Conservation (phyloP, 305 asterid species). For the Fraxinus ornus region DNA sequence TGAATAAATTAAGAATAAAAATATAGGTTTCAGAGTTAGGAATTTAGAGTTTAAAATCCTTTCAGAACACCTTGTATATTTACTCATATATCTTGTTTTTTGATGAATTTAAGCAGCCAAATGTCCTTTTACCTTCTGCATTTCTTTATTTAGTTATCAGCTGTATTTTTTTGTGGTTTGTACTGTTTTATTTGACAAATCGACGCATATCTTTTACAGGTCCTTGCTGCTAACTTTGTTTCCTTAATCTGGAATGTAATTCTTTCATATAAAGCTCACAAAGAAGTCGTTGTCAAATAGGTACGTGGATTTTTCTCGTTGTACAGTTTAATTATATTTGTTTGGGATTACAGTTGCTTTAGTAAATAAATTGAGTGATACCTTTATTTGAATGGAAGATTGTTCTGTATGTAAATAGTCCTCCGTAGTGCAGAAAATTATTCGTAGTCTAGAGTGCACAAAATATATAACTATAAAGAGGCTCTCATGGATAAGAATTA, state of each 20-base stretch:
- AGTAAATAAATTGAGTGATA: background rate
- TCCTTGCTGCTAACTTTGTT: conserved; percentile 42
- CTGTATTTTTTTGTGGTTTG: background rate
- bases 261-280: conserved; percentile 87
- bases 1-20: background rate
- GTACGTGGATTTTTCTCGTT: conserved; percentile 18
- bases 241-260: conserved; percentile 81
- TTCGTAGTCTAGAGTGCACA: background rate
- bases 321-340: background rate
- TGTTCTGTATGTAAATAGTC: background rate
- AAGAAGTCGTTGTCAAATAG: conserved; percentile 63
- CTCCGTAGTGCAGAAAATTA: background rate
- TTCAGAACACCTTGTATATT: background rate
- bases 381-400: background rate
- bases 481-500: background rate
- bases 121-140: conserved; percentile 1
- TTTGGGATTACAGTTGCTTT: background rate
- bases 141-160: background rate
- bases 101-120: background rate
- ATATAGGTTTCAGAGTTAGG: background rate
- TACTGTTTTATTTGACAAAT: background rate
- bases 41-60: background rate
- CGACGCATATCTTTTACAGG: conserved; percentile 41
- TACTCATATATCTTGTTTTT: background rate
- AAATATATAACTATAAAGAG: background rate